Evolutionary conservation across 2,329 filamentous ascomycete species (phyloP).

Genomic region (Colletotrichum chrysophilum): DNA sequence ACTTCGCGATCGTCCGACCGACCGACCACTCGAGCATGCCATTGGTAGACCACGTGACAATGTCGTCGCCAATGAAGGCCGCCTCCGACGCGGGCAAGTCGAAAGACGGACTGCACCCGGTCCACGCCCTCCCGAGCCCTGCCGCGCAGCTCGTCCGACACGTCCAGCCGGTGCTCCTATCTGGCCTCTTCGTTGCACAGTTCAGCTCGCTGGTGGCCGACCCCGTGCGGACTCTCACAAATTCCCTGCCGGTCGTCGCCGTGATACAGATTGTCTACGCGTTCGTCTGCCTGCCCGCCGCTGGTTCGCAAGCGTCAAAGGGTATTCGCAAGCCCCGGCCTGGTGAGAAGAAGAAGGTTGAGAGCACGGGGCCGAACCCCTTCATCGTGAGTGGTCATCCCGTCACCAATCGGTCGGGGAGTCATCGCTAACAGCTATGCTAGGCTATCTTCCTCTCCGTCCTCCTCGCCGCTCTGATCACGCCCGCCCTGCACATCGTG

Average conservation of each 20-base stretch:
- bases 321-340: constrained; percentile 54
- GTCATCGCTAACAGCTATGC: background rate
- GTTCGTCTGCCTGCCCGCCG: constrained; percentile 67
- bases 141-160: constrained; percentile 61
- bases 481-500: constrained; percentile 64
- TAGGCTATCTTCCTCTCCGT: constrained; percentile 53
- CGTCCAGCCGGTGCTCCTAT: constrained; percentile 70
- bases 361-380: constrained; percentile 47
- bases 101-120: constrained; percentile 37
- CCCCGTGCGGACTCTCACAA: constrained; percentile 68
- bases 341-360: constrained; percentile 59
- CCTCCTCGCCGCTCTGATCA: constrained; percentile 71
- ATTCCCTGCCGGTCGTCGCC: constrained; percentile 65
- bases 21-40: constrained; percentile 29
- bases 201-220: constrained; percentile 74
- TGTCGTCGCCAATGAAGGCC: constrained; percentile 37
- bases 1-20: constrained; percentile 3
- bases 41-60: constrained; percentile 40
- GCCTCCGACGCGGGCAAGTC: constrained; percentile 32
- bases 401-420: background rate
- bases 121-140: constrained; percentile 41
- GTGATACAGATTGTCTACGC: constrained; percentile 69
- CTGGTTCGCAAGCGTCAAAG: constrained; percentile 50
- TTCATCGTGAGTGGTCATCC: constrained; percentile 47
- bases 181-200: constrained; percentile 65